Evolutionary conservation across 345 rosid species (phyloP).

Genomic region (Noccaea bulbosa): DNA sequence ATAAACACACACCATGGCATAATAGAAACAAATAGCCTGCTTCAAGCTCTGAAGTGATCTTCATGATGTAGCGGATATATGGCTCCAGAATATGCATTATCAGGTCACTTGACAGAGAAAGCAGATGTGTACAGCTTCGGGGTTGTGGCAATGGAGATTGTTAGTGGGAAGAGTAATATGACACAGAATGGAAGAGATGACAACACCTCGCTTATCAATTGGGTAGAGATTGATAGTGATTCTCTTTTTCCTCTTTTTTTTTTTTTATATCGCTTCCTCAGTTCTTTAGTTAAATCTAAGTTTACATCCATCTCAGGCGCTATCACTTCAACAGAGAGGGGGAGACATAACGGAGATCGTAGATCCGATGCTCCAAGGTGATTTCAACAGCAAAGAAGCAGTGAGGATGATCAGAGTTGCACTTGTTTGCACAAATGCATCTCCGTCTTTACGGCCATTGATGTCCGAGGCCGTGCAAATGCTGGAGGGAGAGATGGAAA

Average conservation of each 20-base stretch:
- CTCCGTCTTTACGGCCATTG: conserved; percentile 46
- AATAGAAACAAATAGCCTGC: not conserved
- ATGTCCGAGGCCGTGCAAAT: conserved; percentile 50
- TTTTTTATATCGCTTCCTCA: too few species aligned
- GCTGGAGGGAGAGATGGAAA: conserved; percentile 41
- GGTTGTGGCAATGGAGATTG: conserved; percentile 53
- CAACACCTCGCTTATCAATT: conserved; percentile 46
- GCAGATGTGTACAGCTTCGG: conserved; percentile 62
- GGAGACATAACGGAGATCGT: conserved; percentile 37
- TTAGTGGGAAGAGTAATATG: conserved; percentile 45
- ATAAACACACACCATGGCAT: not conserved
- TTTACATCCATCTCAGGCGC: conserved; percentile 31
- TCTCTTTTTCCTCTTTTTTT: too few species aligned
- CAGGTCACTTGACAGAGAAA: conserved; percentile 53
- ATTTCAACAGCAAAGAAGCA: conserved; percentile 42
- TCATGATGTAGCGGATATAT: too few species aligned
- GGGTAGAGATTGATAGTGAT: conserved; percentile 50
- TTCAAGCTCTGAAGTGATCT: not conserved
- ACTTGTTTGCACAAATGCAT: conserved; percentile 48
- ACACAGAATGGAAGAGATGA: conserved; percentile 21
- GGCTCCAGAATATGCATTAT: conserved; percentile 50
- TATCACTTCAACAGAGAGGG: conserved; percentile 33
- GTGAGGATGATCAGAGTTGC: conserved; percentile 47
- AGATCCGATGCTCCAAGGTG: conserved; percentile 39
- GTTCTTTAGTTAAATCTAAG: too few species aligned